Evolutionary conservation across 2,329 filamentous ascomycete genomes (phyloP), one percentile per base, ranked within the genome.

Genomic region (Leptodontidium sp.): DNA sequence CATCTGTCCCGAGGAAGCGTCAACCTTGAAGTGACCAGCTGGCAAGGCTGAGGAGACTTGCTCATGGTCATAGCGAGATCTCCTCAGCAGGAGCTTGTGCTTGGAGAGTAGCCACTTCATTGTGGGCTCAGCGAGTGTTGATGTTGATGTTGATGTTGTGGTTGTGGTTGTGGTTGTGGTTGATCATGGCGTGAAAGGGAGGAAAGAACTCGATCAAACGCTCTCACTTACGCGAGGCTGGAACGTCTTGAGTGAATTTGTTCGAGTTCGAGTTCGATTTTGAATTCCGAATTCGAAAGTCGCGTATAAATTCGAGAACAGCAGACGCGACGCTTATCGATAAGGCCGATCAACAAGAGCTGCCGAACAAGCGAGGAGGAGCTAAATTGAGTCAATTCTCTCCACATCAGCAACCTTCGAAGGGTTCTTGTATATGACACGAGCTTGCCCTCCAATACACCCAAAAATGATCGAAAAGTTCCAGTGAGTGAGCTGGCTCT

Each of bases 1-100:
- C 2, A 77, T 64, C 61, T 76, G 76, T 3, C 77, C 77, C 9
- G 77, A 73, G n/a, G 64, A 43, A 38, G 72, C 67, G 61, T 78
- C 75, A 43, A 73, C 75, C 59, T 71, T 76, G 14, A 61, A 32
- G 24, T 40, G 5, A 26, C 21, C 17, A 15, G 45, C 49, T 55
- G 57, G 57, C n/a, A 45, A 38, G 12, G 21, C 24, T 1, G 38
- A 15, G 2, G 32, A 49, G 3, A 5, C 38, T 29, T 6, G 57
- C 26, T 45, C 57, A 26, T 43, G 11, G 29, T 6, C 35, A 29
- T 24, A 8, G 32, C 21, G 49, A 29, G 21, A 24, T 32, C 47
- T 58, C 17, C n/a, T 55, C 49, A 50, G 24, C 14, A 65, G 38
- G 8, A 65, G 63, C 43, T 35, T 32, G n/a, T 49, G 38, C 4